Base-by-base conservation (phyloP, 345 rosid genomes). In the Erodium maritimum region DNA sequence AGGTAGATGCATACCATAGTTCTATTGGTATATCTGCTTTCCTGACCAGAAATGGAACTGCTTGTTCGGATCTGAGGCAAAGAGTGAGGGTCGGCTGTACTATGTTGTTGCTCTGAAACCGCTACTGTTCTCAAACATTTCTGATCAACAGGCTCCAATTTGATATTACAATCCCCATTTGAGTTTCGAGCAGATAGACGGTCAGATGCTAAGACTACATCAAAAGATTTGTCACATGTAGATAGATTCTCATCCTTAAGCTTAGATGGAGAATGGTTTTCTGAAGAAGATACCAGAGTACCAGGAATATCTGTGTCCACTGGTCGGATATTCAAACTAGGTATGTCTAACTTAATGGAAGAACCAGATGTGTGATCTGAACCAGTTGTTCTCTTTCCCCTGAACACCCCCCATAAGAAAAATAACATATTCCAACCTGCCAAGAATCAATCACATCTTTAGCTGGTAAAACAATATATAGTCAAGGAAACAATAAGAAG, bases 351-450 rank as follows among this genome's bases (percentile, higher is more conserved):
- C 61, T 62, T 70, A 70, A 73, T 76, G 16, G 66, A 64, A 59
- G 80, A 65, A 23, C 63, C 63, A 45, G 66, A 19, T 54, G 46
- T 53, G 45, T 13, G 29, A 62, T 72, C 71, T 37, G 75, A 69
- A 66, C 59, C 66, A 53, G 7, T 72, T 33, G 60, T 73, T 69
- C 67, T 77, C 67, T 75, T 85, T 74, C 85, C 87, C 68, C 79
- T 83, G 72, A 89, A 93, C 54, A 89, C 96, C 51, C 97, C 99
- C 99, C 99, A 93, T 29, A 93, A 80, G 71, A 83, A 93, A 76
- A 72, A 78, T 51, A 90, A 69, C 78, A 76, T 74, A 80, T 93
- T 93, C 99, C 99, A 93, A 62, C 95, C 95, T 88, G 90, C 65
- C 71, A 79, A 24, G 21, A n/a, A 23, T n/a, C 37, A 23, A 23